Percentiles rank a stretch among this genome's conserved stretches.
Evolutionary conservation across 2,329 filamentous ascomycete species (phyloP).

Genomic region (Leptographium flavum): DNA sequence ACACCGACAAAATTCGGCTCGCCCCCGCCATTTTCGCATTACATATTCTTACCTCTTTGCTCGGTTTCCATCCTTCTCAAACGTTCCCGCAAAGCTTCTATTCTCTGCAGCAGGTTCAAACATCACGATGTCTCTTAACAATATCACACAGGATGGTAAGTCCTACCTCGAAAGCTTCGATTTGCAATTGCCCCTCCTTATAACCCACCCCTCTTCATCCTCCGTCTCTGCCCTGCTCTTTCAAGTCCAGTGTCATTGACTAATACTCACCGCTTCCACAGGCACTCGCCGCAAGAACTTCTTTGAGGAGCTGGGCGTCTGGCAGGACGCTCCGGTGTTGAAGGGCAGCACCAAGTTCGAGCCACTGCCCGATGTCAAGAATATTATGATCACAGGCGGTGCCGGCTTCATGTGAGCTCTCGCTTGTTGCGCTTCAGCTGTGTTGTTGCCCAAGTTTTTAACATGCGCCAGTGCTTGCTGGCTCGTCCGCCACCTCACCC

Average conservation of each 20-base stretch:
- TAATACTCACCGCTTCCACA: constrained; percentile 6
- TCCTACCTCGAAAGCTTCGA: too few species aligned
- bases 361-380: constrained; percentile 54
- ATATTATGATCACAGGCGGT: constrained; percentile 73
- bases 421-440: neutral
- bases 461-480: constrained; percentile 51
- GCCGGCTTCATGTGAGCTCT: constrained; percentile 70
- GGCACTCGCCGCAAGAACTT: constrained; percentile 21
- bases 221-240: neutral
- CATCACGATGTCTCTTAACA: constrained; percentile 1
- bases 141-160: constrained; percentile 6
- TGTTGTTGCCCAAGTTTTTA: neutral
- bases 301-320: constrained; percentile 48
- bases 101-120: neutral
- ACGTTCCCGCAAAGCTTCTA: neutral
- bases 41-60: constrained; percentile 2
- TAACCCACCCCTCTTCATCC: neutral
- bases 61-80: neutral
- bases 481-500: constrained; percentile 63
- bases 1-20: constrained; percentile 7
- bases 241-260: neutral
- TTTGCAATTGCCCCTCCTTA: too few species aligned
- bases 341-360: constrained; percentile 57
- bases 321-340: constrained; percentile 57
- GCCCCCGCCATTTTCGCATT: constrained; percentile 3